Evolutionary conservation across 257 asterid genomes (phyloP), one percentile per base, ranked within the genome.

Genomic region (Lithospermum erythrorhizon): DNA sequence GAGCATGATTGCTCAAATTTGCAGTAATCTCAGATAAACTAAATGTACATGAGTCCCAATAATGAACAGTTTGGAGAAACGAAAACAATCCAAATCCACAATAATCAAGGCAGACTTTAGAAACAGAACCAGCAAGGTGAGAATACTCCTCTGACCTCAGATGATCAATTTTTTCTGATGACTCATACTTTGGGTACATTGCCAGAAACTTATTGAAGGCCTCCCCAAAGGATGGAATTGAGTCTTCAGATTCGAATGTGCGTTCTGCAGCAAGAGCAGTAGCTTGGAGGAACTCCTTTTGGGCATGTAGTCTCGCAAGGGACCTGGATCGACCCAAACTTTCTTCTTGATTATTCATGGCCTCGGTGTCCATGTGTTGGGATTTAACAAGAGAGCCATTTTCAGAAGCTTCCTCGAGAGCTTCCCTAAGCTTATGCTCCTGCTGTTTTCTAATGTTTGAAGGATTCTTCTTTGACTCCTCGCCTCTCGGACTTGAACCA

Each of bases 31-130:
- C 99, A 69, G 97, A 89, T 79, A 93, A 75, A 70, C 91, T 93
- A 80, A 93, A 89, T 1, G 99, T 82, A 55, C 91, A 81, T 5
- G 99, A 89, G 51, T 89, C 99, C 99, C 97, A 93, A 71, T 87
- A 89, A 73, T 87, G 96, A 74, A 89, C 79, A 74, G 84, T 77
- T 75, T 93, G 99, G 74, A 93, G 79, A 69, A 93, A 93, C 11
- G 99, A 93, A 78, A 93, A 89, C 77, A 93, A 61, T 57, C 99
- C 97, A 72, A 93, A 93, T 70, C 99, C 97, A 75, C 99, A 93
- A 61, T 93, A 93, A 63, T 93, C 97, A 29, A 93, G 96, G 76
- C 86, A 89, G 76, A 93, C 97, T 90, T 86, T 93, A 0, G 94
- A 84, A 55, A 60, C 66, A 21, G 88, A 67, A 30, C 75, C 79